Percentiles rank a stretch among this genome's conserved stretches.
These are phyloP conservation scores for Cenococcum geophilum DNA, from an alignment of 495 filamentous ascomycete species.

Conservation along the genomic window DNA sequence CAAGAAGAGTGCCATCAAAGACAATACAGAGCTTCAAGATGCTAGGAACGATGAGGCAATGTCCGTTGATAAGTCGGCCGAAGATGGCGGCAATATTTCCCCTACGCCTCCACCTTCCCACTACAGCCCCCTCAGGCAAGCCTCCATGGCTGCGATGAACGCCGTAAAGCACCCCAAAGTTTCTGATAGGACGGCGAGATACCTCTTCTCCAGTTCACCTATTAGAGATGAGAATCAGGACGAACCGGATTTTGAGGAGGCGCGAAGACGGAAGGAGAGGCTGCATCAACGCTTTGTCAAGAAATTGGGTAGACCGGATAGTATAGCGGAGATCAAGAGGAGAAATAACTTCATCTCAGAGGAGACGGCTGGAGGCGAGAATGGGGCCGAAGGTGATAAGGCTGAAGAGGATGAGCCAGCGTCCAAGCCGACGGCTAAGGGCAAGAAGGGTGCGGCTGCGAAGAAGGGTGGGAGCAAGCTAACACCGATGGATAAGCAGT, in stretches of 20 bases:
- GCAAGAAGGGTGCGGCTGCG: constrained; percentile 54
- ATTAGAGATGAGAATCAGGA: constrained; percentile 41
- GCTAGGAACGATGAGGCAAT: not conserved
- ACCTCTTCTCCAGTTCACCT: constrained; percentile 46
- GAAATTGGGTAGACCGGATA: constrained; percentile 79
- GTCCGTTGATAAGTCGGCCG: not conserved
- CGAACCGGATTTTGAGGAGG: constrained; percentile 42
- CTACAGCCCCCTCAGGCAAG: constrained; percentile 12
- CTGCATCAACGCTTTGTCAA: constrained; percentile 84
- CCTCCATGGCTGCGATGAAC: constrained; percentile 22
- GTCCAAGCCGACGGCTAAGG: constrained; percentile 42
- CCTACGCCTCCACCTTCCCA: too few species aligned
- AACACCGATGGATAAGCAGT: constrained; percentile 90
- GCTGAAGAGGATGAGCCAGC: constrained; percentile 49
- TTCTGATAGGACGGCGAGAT: constrained; percentile 44
- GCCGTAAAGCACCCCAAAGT: constrained; percentile 23
- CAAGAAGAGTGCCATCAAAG: constrained; percentile 19
- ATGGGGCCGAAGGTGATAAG: constrained; percentile 34
- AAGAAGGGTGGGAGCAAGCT: constrained; percentile 62
- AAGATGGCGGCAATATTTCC: not conserved
- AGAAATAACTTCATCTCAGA: constrained; percentile 49
- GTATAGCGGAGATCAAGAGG: constrained; percentile 61
- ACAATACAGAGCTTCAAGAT: constrained; percentile 12
- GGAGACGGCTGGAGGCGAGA: constrained; percentile 40
- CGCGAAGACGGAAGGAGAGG: constrained; percentile 52